Conservation (phyloP, 176 grass and related monocot species). For the Aechmea fasciata region DNA sequence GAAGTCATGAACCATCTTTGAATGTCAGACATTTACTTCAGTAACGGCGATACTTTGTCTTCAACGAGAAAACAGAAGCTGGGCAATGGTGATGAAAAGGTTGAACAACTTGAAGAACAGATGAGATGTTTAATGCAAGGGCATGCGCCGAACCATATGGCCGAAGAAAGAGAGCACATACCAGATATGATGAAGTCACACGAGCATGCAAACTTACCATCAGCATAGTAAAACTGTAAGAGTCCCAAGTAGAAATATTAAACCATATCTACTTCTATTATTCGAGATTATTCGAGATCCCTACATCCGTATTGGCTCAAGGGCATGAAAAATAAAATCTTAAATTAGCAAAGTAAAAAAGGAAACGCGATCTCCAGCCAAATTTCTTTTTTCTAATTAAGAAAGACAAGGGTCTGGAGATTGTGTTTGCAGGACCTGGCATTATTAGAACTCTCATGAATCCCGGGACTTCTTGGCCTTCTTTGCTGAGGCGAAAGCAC, state of each 20-base stretch:
- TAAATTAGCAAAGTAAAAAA: not conserved
- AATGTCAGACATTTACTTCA: too few species aligned
- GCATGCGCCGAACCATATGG: too few species aligned
- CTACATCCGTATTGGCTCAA: not conserved
- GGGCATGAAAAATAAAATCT: not conserved
- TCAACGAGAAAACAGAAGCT: too few species aligned
- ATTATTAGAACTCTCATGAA: slow-evolving; percentile 7
- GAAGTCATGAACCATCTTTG: too few species aligned
- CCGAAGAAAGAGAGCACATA: too few species aligned
- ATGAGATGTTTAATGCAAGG: too few species aligned
- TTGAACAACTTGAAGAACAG: too few species aligned
- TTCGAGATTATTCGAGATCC: not conserved
- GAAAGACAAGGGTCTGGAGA: not conserved
- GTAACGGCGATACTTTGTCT: too few species aligned
- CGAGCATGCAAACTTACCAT: not conserved
- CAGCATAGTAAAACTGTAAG: not conserved
- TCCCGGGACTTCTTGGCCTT: slow-evolving; percentile 53
- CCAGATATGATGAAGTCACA: not conserved
- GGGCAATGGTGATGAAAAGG: too few species aligned
- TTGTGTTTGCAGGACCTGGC: slow-evolving; percentile 13
- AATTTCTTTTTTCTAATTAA: not conserved
- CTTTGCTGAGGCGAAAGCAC: slow-evolving; percentile 29
- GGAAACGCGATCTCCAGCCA: not conserved
- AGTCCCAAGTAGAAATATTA: not conserved
- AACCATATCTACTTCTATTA: not conserved